Base-by-base conservation (phyloP, 805 yeast species). In the Yarrowia porcina region DNA sequence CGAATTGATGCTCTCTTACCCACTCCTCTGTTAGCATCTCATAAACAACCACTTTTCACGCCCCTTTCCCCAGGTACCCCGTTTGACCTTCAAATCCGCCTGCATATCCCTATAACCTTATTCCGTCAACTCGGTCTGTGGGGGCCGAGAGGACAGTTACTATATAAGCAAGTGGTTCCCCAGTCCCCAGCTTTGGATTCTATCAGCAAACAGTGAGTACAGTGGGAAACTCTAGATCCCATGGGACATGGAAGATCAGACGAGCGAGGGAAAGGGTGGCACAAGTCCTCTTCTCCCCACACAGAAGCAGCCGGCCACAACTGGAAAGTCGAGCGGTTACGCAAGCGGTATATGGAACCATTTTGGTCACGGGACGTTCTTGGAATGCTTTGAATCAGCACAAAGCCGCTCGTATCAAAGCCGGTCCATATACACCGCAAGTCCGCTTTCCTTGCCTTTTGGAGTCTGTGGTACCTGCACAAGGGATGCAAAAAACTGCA, bases 91-190 rank as follows among this genome's bases (percentile, higher is more conserved):
- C 9, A 32, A 36, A 25, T 25, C 59, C 59, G 59, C 59, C 59
- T 52, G 59, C 59, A 52, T 52, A 52, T 52, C 44, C 41, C 41
- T 36, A 52, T 49, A 52, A 52, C 59, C 33, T 52, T 52, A 36
- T 23, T 50, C n/a, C 23, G 57, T 3, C 28, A 41, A 17, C 59
- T 35, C 42, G 44, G 59, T 52, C 56, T 49, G 59, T 52, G 59
- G 59, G 57, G 59, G 59, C 59, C 59, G 59, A 36, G 25, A 33
- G 42, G 18, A 20, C 56, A 35, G 57, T 30, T 17, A 36, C 42
- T 52, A 52, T 52, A 52, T 52, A 52, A 52, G 59, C 59, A 52
- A 35, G 23, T 18, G 17, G 44, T 21, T 20, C 59, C 59, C 44
- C 39, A 9, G 36, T 50, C 57, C 57, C 41, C 59, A 52, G 44